Evolutionary conservation across 768 basidiomycete genomes (phyloP).

Genomic region (Neoboletus magnificus): DNA sequence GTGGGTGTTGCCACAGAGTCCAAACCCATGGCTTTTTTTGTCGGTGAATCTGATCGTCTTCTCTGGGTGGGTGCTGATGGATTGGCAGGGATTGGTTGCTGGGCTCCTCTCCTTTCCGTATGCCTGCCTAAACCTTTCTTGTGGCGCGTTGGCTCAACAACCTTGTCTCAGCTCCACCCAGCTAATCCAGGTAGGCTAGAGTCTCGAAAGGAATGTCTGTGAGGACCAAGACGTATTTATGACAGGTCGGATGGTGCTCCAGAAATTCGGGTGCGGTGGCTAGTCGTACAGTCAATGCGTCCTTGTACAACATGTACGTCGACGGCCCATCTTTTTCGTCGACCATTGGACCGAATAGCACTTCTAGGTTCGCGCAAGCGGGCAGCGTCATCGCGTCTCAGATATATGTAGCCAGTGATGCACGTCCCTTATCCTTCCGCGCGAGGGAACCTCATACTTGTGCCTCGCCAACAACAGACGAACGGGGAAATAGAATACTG

Average conservation of each 20-base stretch:
- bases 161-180: conserved; percentile 39
- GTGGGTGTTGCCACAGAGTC: conserved; percentile 57
- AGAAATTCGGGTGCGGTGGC: conserved; percentile 59
- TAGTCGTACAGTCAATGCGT: conserved; percentile 56
- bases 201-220: background rate
- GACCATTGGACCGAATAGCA: too few relatives aligned
- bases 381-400: conserved; percentile 46
- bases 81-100: conserved; percentile 37
- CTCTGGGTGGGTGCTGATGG: background rate
- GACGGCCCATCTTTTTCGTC: background rate
- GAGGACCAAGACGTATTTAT: background rate
- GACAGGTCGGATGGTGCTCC: conserved; percentile 53
- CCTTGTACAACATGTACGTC: conserved; percentile 52
- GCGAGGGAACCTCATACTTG: background rate
- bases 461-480: conserved; percentile 34
- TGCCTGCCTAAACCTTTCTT: background rate
- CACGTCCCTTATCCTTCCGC: conserved; percentile 19
- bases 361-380: conserved; percentile 43
- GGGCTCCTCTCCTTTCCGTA: conserved; percentile 47
- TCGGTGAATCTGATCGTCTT: conserved; percentile 21
- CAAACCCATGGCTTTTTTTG: conserved; percentile 54
- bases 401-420: conserved; percentile 57
- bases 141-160: background rate
- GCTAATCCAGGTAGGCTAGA: conserved; percentile 41
- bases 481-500: conserved; percentile 55